Evolutionary conservation across 768 basidiomycete genomes (phyloP), one percentile per base, ranked within the genome.

Genomic region (Pholiota microspora): DNA sequence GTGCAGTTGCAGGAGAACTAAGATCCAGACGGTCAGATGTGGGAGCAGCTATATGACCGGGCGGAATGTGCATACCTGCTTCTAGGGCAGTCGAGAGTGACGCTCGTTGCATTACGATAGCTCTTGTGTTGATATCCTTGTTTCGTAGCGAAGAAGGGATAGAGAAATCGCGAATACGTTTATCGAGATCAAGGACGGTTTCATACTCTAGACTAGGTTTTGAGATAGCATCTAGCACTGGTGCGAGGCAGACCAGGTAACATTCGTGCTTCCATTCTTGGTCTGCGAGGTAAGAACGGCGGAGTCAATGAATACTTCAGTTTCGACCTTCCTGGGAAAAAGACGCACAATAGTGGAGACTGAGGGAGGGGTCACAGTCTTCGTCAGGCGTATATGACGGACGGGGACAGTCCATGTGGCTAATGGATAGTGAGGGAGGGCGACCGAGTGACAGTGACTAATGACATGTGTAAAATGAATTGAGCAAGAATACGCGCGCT

Each of bases 231-330:
- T 85, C 81, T 10, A 86, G 71, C 9, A 86, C 82, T 1, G 85
- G 85, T 16, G 80, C 77, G 28, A 86, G 73, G 61, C 84, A 87
- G 27, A 80, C 64, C 2, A 75, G 62, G 60, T 84, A 84, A 63
- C 83, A 88, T 0, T 77, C 75, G 59, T 87, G 83, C 62, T 85
- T 86, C 86, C 86, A 88, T 72, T 83, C 80, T 62, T 85, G 84
- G 67, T 84, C 86, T 87, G 51, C 21, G 13, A 45, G 28, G 65
- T 18, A n/a, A 29, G 18, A 4, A 42, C 4, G 18, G 9, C n/a
- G 31, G 7, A 7, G 16, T 49, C 18, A 50, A 42, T 34, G 55
- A 59, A 50, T 45, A 23, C 18, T 56, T 21, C 35, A 44, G n/a
- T 35, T 58, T 35, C 24, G 29, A 56, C 34, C 25, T 8, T 5